Evolutionary conservation across 106 monocot genomes (phyloP), one percentile per base, ranked within the genome.

Genomic region (Platanthera zijinensis): DNA sequence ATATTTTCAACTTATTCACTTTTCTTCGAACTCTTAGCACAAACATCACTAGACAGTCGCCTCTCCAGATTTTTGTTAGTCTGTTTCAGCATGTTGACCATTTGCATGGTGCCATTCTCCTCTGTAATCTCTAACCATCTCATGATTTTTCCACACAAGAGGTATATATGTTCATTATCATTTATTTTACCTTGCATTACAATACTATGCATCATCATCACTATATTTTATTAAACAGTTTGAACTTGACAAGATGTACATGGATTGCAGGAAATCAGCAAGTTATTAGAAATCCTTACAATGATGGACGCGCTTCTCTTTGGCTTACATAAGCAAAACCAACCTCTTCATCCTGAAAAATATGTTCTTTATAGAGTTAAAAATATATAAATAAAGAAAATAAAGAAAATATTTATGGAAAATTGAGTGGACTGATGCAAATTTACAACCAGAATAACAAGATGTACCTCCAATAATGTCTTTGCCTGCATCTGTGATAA

Each of bases 251-350:
- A 9, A 51, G 59, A 79, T 14, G 30, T 70, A 49, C 22, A 63
- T 57, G 10, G 3, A 67, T 22, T 15, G 48, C 45, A 70, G 1
- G 39, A 46, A 48, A 70, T 70, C 45, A 7, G 18, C 7, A 39
- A 39, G 39, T 18, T 19, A 4, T 22, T 50, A 50, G 50, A 2
- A 72, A 47, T 79, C 63, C 92, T 84, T 91, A 97, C 96, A 93
- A 79, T 73, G 93, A 88, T 79, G 93, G 91, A 75, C 71, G 78
- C 69, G 93, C 91, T 89, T 91, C 93, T 22, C 84, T 79, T 52
- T 86, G 89, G 85, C 83, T 85, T 25, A 93, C 79, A 85, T 88
- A 89, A 15, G 96, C 85, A 86, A 97, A 89, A 14, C 96, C 93
- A 79, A 89, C 83, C 76, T 78, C 86, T 61, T 97, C 89, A 82